phyloP scores from a whole-genome alignment of 2,329 filamentous ascomycete genomes.

The Mycosphaerella sp. region DNA sequence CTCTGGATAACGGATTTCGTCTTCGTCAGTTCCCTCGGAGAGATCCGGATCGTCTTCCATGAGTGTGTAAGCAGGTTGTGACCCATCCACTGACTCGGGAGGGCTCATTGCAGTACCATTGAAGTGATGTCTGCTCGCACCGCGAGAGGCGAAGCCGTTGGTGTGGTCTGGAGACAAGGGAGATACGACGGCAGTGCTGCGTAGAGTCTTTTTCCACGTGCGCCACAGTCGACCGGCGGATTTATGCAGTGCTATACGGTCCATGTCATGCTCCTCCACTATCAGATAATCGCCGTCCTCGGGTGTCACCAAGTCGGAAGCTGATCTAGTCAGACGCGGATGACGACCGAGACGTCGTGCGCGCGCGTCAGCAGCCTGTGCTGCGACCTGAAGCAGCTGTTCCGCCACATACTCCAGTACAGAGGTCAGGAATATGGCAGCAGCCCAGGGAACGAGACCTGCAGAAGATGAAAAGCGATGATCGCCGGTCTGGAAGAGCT shows the following conservation, averaged over 20 bases:
- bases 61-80: constrained; percentile 18
- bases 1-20: constrained; percentile 55
- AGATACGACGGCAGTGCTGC: constrained; percentile 33
- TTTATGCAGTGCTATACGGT: constrained; percentile 83
- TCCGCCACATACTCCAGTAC: constrained; percentile 93
- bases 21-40: constrained; percentile 25
- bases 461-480: constrained; percentile 46
- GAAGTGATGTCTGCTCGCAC: constrained; percentile 16
- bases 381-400: constrained; percentile 78
- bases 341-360: constrained; percentile 38
- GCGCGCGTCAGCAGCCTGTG: constrained; percentile 72
- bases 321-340: constrained; percentile 18
- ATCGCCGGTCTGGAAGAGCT: constrained; percentile 56
- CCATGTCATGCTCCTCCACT: constrained; percentile 89
- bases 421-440: constrained; percentile 92
- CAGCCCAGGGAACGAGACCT: constrained; percentile 69
- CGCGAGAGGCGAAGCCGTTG: constrained; percentile 14
- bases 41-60: constrained; percentile 10
- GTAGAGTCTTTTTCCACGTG: constrained; percentile 83
- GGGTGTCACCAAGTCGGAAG: constrained; percentile 20
- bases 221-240: constrained; percentile 87
- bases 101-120: constrained; percentile 16
- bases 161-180: constrained; percentile 14
- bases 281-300: constrained; percentile 7
- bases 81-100: constrained; percentile 22